Conservation (phyloP, 495 filamentous ascomycete species). For the Penicillium subrubescens region DNA sequence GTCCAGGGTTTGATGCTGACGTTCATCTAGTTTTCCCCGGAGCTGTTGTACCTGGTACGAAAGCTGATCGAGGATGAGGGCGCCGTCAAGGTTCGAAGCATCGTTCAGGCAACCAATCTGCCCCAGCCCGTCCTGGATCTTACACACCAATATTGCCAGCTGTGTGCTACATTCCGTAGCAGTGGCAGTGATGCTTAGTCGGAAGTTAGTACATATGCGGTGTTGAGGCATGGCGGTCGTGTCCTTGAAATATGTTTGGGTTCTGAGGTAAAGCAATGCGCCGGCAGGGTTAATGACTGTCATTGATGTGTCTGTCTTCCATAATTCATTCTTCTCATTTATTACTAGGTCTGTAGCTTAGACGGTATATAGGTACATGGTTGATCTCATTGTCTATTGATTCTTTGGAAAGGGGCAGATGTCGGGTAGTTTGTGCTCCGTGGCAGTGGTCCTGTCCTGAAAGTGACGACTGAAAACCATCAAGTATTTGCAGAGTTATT, state of each 20-base stretch:
- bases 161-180: constrained; percentile 93
- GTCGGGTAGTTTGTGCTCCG: no score
- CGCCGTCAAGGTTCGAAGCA: constrained; percentile 94
- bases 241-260: constrained; percentile 2
- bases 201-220: not conserved
- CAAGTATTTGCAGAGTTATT: no score
- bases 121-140: constrained; percentile 91
- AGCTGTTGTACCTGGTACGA: constrained; percentile 80
- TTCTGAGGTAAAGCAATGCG: constrained; percentile 19
- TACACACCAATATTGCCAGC: constrained; percentile 92
- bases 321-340: constrained; percentile 13
- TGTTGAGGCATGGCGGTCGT: not conserved
- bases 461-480: no score
- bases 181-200: constrained; percentile 83
- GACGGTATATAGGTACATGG: constrained; percentile 18
- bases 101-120: constrained; percentile 91
- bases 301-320: constrained; percentile 22
- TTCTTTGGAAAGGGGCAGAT: not conserved
- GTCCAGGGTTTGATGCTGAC: not conserved
- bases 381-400: not conserved
- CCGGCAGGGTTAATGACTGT: constrained; percentile 26
- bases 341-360: constrained; percentile 17
- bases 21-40: constrained; percentile 78
- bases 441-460: no score
- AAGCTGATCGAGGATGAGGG: constrained; percentile 97